Conservation (phyloP, 2,329 filamentous ascomycete species). For the Pyricularia grisea region DNA sequence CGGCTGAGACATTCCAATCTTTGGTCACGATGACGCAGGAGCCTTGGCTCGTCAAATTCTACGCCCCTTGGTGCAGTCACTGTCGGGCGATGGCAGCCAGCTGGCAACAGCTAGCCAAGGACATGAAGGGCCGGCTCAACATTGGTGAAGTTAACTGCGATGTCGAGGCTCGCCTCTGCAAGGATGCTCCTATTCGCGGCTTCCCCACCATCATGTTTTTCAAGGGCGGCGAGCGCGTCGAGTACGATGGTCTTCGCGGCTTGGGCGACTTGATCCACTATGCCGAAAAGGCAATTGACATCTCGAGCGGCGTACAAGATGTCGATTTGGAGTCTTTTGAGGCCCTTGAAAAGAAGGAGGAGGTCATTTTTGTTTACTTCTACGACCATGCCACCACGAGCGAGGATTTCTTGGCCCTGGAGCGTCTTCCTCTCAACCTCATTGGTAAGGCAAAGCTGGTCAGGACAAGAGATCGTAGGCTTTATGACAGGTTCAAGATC, state of each 20-base stretch:
- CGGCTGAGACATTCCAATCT: constrained; percentile 76
- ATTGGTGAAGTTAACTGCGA: constrained; percentile 97
- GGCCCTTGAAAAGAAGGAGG: constrained; percentile 81
- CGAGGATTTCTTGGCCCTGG: constrained; percentile 84
- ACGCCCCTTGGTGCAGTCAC: constrained; percentile 93
- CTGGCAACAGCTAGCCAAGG: constrained; percentile 82
- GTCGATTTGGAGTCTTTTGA: constrained; percentile 70
- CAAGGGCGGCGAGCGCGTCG: constrained; percentile 80
- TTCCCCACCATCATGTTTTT: constrained; percentile 93
- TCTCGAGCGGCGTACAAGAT: constrained; percentile 67
- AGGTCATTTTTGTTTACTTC: constrained; percentile 95
- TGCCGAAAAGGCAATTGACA: constrained; percentile 74
- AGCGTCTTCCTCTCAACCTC: constrained; percentile 76
- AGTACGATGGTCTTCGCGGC: constrained; percentile 86
- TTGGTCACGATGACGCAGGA: constrained; percentile 80
- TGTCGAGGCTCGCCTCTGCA: constrained; percentile 76
- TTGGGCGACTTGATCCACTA: constrained; percentile 84
- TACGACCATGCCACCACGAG: constrained; percentile 91
- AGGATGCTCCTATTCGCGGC: constrained; percentile 68
- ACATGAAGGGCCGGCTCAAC: constrained; percentile 84
- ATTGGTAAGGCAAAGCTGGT: constrained; percentile 89
- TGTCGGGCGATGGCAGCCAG: constrained; percentile 87
- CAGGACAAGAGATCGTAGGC: constrained; percentile 70
- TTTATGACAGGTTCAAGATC: constrained; percentile 84
- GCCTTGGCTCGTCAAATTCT: constrained; percentile 98